Conservation (phyloP, 257 asterid species). For the Phtheirospermum japonicum region DNA sequence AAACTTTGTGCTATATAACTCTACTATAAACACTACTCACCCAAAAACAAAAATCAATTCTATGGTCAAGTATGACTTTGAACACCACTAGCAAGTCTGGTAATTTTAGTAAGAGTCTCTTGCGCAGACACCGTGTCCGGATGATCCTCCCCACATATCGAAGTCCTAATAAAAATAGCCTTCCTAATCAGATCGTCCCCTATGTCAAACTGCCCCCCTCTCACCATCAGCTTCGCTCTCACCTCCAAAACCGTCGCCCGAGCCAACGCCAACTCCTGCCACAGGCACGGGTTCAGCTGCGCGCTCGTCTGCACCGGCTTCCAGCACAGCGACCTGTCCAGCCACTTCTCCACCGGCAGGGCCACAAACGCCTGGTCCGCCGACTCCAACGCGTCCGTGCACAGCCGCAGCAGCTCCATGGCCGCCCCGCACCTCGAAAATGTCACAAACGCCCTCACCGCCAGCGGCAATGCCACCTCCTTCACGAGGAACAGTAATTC, state of each 20-base stretch:
- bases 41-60: slow-evolving; percentile 23
- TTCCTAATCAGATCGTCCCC: slow-evolving; percentile 90
- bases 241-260: slow-evolving; percentile 84
- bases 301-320: slow-evolving; percentile 74
- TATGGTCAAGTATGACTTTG: slow-evolving; percentile 58
- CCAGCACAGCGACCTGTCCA: slow-evolving; percentile 88
- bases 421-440: slow-evolving; percentile 78
- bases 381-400: slow-evolving; percentile 76
- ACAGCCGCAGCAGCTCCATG: slow-evolving; percentile 67
- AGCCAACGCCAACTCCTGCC: slow-evolving; percentile 91
- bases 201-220: slow-evolving; percentile 82
- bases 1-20: background rate
- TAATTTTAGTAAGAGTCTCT: slow-evolving; percentile 77
- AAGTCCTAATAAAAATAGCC: slow-evolving; percentile 73
- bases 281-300: slow-evolving; percentile 81
- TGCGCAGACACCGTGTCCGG: slow-evolving; percentile 85
- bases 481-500: slow-evolving; percentile 60
- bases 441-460: slow-evolving; percentile 54
- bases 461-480: slow-evolving; percentile 65
- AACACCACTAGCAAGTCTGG: slow-evolving; percentile 69
- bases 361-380: slow-evolving; percentile 71
- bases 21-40: background rate
- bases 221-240: slow-evolving; percentile 81
- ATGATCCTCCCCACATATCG: slow-evolving; percentile 89
- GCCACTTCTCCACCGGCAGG: slow-evolving; percentile 70